Evolutionary conservation across 1,284 basidiomycete genomes (phyloP), one percentile per base, ranked within the genome.

Genomic region (Papiliotrema laurentii): DNA sequence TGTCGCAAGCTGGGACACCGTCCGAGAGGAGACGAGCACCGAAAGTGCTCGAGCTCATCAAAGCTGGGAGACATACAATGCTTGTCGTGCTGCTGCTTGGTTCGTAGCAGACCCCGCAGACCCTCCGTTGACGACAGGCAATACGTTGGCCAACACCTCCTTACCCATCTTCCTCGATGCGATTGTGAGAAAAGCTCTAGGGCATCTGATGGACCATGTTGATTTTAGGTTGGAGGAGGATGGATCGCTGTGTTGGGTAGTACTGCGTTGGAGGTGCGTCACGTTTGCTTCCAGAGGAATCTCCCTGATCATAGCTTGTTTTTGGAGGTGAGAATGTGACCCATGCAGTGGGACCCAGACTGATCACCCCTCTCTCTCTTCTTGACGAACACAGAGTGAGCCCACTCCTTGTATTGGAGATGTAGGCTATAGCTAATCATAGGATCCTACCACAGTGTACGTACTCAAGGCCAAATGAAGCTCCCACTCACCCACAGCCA

Each of bases 71-170:
- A 25, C 72, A 74, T 61, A 69, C 65, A 4, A 64, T 73, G 50
- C 61, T 74, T 9, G 77, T 78, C 3, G 66, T 77, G 26, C 61
- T 78, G 0, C 54, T 73, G 2, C 64, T 78, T 16, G 73, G 69
- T 69, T 27, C 51, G 67, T n/a, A n/a, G n/a, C n/a, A n/a, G n/a
- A n/a, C n/a, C n/a, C n/a, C n/a, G n/a, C n/a, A n/a, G n/a, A n/a
- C n/a, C n/a, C n/a, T n/a, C n/a, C n/a, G n/a, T n/a, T n/a, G n/a
- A n/a, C n/a, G n/a, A n/a, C 41, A 71, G 70, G 74, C 26, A 77
- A 77, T 51, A 77, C 77, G 24, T 68, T 78, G 40, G 75, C 77
- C 52, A 78, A 77, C 58, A 76, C 76, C 43, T 74, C 75, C n/a
- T 60, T 77, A 28, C 77, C 76, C 9, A 69, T 78, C 52, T 77